Evolutionary conservation across 495 filamentous ascomycete species (phyloP).

Genomic region (Penicillium crystallinum): DNA sequence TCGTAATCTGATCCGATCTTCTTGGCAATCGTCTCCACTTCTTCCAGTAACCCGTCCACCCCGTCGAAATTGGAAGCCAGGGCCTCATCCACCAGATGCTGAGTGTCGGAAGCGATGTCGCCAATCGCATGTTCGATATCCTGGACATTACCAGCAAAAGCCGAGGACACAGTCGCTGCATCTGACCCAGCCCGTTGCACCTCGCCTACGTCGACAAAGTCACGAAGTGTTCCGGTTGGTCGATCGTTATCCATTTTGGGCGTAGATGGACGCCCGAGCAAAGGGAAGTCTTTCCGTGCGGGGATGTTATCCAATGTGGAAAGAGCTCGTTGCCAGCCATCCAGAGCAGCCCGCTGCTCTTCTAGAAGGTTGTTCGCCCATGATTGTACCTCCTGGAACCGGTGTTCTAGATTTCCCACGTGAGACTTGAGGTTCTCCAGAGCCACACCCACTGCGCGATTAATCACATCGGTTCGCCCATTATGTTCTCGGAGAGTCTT

Average conservation of each 20-base stretch:
- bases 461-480: conserved; percentile 64
- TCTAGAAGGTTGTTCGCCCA: conserved; percentile 68
- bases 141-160: conserved; percentile 48
- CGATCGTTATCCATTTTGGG: conserved; percentile 33
- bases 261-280: conserved; percentile 43
- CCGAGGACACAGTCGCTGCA: conserved; percentile 41
- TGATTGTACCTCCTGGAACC: conserved; percentile 62
- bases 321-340: conserved; percentile 65
- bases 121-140: conserved; percentile 49
- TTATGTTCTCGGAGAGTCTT: conserved; percentile 48
- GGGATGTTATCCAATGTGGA: conserved; percentile 57
- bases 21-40: conserved; percentile 76
- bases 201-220: conserved; percentile 64
- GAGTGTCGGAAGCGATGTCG: conserved; percentile 49
- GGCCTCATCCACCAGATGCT: conserved; percentile 42
- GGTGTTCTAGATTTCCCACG: conserved; percentile 66
- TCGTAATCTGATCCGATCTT: conserved; percentile 88
- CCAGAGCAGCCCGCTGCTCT: conserved; percentile 61
- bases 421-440: conserved; percentile 77
- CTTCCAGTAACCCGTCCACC: conserved; percentile 60
- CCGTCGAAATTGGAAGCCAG: conserved; percentile 33
- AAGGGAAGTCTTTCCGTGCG: conserved; percentile 52
- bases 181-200: conserved; percentile 58
- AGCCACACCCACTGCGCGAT: conserved; percentile 68
- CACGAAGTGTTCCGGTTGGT: conserved; percentile 53